Conservation (phyloP, 441 rosid genomes). For the Biscutella laevigata region DNA sequence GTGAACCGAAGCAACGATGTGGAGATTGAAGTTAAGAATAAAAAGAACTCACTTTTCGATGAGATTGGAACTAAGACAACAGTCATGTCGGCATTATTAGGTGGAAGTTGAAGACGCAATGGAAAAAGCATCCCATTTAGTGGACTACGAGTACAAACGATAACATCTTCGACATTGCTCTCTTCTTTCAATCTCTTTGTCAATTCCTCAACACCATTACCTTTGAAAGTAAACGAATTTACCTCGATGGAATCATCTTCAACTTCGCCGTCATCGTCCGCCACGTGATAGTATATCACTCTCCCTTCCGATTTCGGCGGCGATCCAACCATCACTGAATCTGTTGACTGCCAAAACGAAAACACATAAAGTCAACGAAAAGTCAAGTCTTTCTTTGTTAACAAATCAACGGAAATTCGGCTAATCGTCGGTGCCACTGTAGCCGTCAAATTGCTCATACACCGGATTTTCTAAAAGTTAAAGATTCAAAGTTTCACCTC, state of each 20-base stretch:
- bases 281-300: constrained; percentile 71
- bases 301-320: constrained; percentile 72
- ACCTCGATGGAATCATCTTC: constrained; percentile 50
- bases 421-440: too few species aligned
- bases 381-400: too few species aligned
- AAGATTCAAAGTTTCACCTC: too few species aligned
- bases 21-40: not conserved
- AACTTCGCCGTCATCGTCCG: constrained; percentile 48
- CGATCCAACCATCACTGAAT: constrained; percentile 39
- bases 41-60: constrained; percentile 42
- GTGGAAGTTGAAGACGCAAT: constrained; percentile 82
- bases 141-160: constrained; percentile 82
- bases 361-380: constrained; percentile 16
- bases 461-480: too few species aligned
- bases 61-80: constrained; percentile 55
- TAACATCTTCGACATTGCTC: constrained; percentile 48
- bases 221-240: constrained; percentile 56
- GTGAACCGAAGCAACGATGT: not conserved
- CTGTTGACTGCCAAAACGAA: constrained; percentile 37
- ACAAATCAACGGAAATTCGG: too few species aligned
- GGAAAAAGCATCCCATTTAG: constrained; percentile 75
- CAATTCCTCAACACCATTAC: constrained; percentile 60
- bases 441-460: too few species aligned
- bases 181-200: constrained; percentile 62
- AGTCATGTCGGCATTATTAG: constrained; percentile 69